Base-by-base conservation (phyloP, 1,284 basidiomycete genomes). In the Coniophora puteana region DNA sequence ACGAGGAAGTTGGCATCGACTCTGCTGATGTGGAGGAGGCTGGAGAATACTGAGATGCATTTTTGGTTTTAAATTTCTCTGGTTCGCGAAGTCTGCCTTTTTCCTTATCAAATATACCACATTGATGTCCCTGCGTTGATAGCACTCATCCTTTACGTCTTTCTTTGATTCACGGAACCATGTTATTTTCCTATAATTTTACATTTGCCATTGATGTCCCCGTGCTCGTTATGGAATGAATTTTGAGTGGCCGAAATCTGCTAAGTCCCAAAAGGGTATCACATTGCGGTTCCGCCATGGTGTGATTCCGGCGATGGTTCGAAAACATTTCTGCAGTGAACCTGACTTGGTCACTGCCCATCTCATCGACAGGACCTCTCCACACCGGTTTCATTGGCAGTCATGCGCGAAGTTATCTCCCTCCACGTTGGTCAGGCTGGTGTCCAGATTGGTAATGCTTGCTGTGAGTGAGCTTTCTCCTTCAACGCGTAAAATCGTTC, bases 361-460 rank as follows among this genome's bases (percentile, higher is more conserved):
- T 14, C 10, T 14, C 26, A 10, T 10, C 26, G 26, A 27, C 26
- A 27, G 10, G 14, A n/a, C n/a, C n/a, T n/a, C n/a, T n/a, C n/a
- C n/a, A n/a, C n/a, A n/a, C n/a, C n/a, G n/a, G 25, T 37, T 23
- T 33, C 38, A 44, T 21, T 49, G 35, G 36, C 22, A 21, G 49
- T 35, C 42, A 89, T 89, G 85, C 84, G 85, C 71, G 86, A 89
- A 82, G 90, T 94, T 62, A 90, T 94, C 68, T 93, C 90, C 57
- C 69, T 94, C 54, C 89, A 93, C 61, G 89, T 93, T 62, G 91
- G 92, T 51, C 91, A 94, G 70, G 92, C 92, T 65, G 92, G 91
- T 77, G 86, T 93, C 53, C 91, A 94, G 70, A 93, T 95, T 58
- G 92, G 93, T 57, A 95, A 94, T 67, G 90, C 92, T 52, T 94